phyloP scores from a whole-genome alignment of 176 grass and related monocot species.

The Thinopyrum elongatum region DNA sequence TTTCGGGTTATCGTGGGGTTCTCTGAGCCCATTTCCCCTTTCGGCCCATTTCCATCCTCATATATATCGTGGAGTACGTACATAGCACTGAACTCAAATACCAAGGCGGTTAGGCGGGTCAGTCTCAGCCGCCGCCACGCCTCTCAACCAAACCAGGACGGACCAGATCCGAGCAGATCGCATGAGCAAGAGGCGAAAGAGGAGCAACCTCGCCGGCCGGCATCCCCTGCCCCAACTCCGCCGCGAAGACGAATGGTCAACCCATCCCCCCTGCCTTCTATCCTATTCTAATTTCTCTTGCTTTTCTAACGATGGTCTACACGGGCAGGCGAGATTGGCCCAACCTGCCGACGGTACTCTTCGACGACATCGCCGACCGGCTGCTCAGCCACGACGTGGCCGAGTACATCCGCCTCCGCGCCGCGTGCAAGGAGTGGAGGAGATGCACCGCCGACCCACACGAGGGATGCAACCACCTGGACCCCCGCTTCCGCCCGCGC shows the following conservation, averaged over 20 bases:
- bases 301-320: neutral
- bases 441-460: neutral
- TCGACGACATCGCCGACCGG: neutral
- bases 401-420: neutral
- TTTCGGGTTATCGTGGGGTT: no score
- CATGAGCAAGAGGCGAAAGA: neutral
- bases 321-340: neutral
- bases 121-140: no score
- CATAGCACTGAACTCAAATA: no score
- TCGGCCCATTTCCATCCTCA: no score
- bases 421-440: neutral
- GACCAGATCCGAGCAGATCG: neutral
- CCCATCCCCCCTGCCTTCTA: no score
- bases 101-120: no score
- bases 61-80: no score
- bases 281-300: neutral
- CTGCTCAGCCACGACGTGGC: neutral
- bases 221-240: no score
- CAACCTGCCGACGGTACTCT: neutral
- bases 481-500: neutral
- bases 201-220: neutral
- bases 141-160: neutral
- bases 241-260: neutral
- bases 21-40: no score
- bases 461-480: neutral